phyloP scores from a whole-genome alignment of 2,329 filamentous ascomycete species.

The Paecilomyces variotii region DNA sequence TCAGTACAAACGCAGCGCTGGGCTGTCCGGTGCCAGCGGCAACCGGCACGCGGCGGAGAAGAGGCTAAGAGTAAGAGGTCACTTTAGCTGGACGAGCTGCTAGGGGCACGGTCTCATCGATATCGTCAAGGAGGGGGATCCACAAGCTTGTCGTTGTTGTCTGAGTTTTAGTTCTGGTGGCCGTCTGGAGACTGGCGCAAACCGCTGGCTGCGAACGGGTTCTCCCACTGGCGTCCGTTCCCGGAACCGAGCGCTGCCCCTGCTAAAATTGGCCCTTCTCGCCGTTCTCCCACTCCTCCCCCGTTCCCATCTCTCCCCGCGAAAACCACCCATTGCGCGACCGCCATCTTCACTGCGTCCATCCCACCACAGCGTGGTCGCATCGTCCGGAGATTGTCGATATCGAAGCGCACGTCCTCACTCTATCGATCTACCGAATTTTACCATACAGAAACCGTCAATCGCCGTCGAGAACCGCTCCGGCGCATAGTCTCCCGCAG shows the following conservation, averaged over 20 bases:
- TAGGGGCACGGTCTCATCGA: not conserved
- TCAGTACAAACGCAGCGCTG: not conserved
- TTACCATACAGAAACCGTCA: constrained; percentile 7
- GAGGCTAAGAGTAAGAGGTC: not conserved
- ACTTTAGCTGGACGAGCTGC: not conserved
- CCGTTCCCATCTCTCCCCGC: constrained; percentile 1
- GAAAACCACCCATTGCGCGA: constrained; percentile 8
- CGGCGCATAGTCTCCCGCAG: constrained; percentile 22
- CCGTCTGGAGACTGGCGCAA: not conserved
- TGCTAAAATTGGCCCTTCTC: constrained; percentile 2
- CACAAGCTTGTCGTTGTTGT: not conserved
- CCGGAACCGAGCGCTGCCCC: constrained; percentile 2
- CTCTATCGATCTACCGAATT: constrained; percentile 11
- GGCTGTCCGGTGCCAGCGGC: not conserved
- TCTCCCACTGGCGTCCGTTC: not conserved
- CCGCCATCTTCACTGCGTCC: constrained; percentile 50
- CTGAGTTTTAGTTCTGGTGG: not conserved
- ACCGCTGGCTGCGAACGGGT: not conserved
- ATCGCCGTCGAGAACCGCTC: constrained; percentile 17
- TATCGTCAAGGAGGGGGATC: not conserved
- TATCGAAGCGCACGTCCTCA: constrained; percentile 15
- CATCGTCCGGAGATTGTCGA: constrained; percentile 14
- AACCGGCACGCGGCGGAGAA: not conserved
- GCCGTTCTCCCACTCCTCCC: constrained; percentile 1
- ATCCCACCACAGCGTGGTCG: constrained; percentile 53